A percentile compares a stretch with the other conserved stretches of the same genome.
Conservation (phyloP, 83 land plant species). For the Diphasiastrum complanatum region DNA sequence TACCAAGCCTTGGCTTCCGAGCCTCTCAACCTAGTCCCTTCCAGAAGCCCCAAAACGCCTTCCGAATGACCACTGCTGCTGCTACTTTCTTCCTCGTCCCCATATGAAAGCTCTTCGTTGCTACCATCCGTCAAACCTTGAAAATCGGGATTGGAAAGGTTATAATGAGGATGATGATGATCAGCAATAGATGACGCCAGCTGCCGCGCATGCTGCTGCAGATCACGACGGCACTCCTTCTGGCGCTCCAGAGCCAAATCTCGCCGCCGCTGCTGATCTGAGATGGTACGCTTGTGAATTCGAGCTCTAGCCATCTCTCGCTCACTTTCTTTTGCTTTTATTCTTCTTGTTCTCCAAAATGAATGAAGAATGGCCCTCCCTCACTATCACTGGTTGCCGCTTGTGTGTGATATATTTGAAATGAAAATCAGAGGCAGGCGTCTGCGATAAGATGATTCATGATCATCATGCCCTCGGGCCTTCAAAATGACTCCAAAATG, state of each 20-base stretch:
- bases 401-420: no score
- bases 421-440: no score
- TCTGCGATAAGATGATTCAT: no score
- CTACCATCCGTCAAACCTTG: neutral
- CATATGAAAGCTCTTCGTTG: constrained; percentile 2
- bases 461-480: no score
- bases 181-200: constrained; percentile 52
- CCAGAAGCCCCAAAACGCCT: constrained; percentile 23
- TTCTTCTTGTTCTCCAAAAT: no score
- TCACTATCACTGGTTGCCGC: no score
- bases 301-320: constrained; percentile 15
- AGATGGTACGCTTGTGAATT: constrained; percentile 60
- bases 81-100: constrained; percentile 6
- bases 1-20: constrained; percentile 70
- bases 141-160: no score
- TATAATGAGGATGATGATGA: neutral
- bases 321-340: no score
- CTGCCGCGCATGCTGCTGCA: constrained; percentile 74
- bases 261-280: constrained; percentile 90
- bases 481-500: no score
- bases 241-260: constrained; percentile 78
- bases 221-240: constrained; percentile 63
- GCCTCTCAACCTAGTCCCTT: constrained; percentile 67
- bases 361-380: no score
- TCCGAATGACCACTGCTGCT: constrained; percentile 1